Conservation (phyloP, 179 eudicot genomes). For the Beta lomatogona region DNA sequence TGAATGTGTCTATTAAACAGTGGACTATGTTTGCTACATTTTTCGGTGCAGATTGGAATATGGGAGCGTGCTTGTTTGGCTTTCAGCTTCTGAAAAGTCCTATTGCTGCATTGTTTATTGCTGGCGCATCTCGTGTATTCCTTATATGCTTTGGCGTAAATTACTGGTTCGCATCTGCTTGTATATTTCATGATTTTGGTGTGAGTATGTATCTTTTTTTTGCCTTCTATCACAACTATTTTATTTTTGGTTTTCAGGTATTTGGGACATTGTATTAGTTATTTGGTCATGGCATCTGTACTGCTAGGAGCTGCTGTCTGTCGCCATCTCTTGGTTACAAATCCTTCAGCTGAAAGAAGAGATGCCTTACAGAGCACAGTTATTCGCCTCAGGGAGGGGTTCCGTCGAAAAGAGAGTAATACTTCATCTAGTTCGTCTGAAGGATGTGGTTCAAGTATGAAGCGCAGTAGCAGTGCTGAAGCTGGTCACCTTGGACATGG, state of each 20-base stretch:
- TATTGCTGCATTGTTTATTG: slow-evolving; percentile 82
- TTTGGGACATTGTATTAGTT: slow-evolving; percentile 94
- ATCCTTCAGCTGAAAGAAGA: slow-evolving; percentile 92
- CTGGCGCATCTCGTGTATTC: slow-evolving; percentile 89
- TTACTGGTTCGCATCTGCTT: slow-evolving; percentile 70
- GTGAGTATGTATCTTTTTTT: not conserved
- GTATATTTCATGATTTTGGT: not conserved
- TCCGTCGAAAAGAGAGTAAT: slow-evolving; percentile 83
- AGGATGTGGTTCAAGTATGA: slow-evolving; percentile 90
- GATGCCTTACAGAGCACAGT: slow-evolving; percentile 97
- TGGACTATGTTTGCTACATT: slow-evolving; percentile 1
- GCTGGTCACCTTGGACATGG: slow-evolving; percentile 81
- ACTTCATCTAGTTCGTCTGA: slow-evolving; percentile 96
- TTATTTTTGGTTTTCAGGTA: slow-evolving; percentile 57
- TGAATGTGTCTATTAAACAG: not conserved
- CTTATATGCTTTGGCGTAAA: slow-evolving; percentile 96
- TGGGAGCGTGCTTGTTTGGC: slow-evolving; percentile 97
- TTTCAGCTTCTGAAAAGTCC: slow-evolving; percentile 87
- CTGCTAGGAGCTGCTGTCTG: slow-evolving; percentile 96
- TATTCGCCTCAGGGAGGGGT: slow-evolving; percentile 95
- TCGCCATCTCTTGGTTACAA: slow-evolving; percentile 81
- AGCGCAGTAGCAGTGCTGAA: slow-evolving; percentile 97
- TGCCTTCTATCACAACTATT: slow-evolving; percentile 14
- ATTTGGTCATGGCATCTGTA: slow-evolving; percentile 93
- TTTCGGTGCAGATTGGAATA: slow-evolving; percentile 82